Evolutionary conservation across 768 basidiomycete genomes (phyloP), one percentile per base, ranked within the genome.

Genomic region (Tulasnella sp.): DNA sequence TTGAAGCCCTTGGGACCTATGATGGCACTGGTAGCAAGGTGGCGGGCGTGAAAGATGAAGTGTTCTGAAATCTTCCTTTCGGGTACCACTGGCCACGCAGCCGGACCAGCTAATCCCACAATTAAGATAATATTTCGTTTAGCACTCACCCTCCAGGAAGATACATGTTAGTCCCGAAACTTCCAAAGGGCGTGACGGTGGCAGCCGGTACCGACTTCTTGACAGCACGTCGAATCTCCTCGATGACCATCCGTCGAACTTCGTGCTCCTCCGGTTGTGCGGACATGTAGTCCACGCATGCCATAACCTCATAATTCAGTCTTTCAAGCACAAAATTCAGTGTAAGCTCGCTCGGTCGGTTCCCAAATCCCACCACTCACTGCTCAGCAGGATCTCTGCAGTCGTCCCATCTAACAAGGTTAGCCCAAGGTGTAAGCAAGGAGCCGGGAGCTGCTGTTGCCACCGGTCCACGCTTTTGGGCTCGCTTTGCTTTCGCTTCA

Each of bases 101-200:
- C 6, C 36, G n/a, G 62, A 68, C 31, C 36, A 18, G 62, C 62
- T 6, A 62, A 72, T 78, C 44, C 52, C 24, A n/a, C n/a, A 31
- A 42, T 72, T 40, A 81, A 80, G 52, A 27, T 72, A 14, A 27
- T 44, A 75, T 71, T 19, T 56, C 12, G 1, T 39, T 31, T 46
- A 73, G 24, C 40, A 86, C 93, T 83, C 85, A 98, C 97, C 97
- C 97, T 76, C 90, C 87, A 4, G 98, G 97, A 31, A 99, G 89
- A 84, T 99, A 99, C 19, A 99, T 87, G 83, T 95, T 95, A 8
- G 97, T 99, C 84, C 94, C 92, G 84, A 92, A 97, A 83, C 93
- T 95, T 31, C 98, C 98, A 84, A 99, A 99, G 0, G 96, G 93
- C 79, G 89, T 86, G 3, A 98, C 92, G 44, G 88, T 86, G 12